Percentiles rank a stretch among this genome's conserved stretches.
phyloP scores from a whole-genome alignment of 2,329 filamentous ascomycete genomes.

The Apiospora sp. region DNA sequence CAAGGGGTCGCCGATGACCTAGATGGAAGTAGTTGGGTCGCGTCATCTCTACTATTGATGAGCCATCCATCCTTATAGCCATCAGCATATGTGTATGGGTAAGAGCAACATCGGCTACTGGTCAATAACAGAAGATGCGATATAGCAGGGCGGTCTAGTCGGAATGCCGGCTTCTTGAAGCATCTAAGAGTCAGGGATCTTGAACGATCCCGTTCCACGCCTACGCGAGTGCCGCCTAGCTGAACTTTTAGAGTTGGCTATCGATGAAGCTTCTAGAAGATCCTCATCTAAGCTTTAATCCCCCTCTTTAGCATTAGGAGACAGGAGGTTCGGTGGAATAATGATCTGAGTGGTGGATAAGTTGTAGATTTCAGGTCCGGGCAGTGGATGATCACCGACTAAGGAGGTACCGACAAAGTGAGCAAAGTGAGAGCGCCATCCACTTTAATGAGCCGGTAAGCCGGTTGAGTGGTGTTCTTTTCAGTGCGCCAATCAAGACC shows the following conservation, averaged over 20 bases:
- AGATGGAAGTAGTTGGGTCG: not conserved
- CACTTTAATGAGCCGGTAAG: not conserved
- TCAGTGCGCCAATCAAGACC: slow-evolving; percentile 2
- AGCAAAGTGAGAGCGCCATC: not conserved
- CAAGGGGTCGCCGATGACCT: not conserved
- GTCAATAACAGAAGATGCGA: not conserved
- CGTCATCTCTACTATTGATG: slow-evolving; percentile 11
- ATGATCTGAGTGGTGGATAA: not conserved
- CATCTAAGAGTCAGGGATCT: not conserved
- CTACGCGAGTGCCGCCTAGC: not conserved
- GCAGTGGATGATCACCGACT: not conserved
- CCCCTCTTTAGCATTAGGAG: not conserved
- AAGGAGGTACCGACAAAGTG: not conserved
- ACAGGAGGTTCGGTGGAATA: not conserved
- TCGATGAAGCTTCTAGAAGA: slow-evolving; percentile 9
- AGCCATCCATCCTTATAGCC: not conserved
- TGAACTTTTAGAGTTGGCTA: not conserved
- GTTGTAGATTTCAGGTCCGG: not conserved
- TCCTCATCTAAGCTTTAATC: not conserved
- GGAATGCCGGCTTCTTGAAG: not conserved
- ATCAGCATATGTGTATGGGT: not conserved
- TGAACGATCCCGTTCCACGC: not conserved
- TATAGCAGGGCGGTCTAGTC: not conserved
- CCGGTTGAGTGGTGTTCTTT: not conserved
- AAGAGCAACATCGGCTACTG: not conserved